Conservation (phyloP, 2,329 filamentous ascomycete genomes). For the Pestalotiopsis sp. region DNA sequence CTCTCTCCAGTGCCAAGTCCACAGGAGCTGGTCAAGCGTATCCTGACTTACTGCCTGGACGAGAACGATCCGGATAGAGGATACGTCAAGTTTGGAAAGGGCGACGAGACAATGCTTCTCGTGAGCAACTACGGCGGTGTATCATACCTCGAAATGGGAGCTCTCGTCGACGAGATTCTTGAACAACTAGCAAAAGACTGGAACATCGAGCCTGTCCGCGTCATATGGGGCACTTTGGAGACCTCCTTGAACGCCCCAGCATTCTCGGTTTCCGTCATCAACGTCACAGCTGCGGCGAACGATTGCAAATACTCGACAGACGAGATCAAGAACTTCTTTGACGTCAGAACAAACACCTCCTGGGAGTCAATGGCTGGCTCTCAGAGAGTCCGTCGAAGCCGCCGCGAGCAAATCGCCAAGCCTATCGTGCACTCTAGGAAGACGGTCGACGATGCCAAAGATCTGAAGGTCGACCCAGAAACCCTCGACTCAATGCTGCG, state of each 20-base stretch:
- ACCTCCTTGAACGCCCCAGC: conserved; percentile 72
- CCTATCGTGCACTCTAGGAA: conserved; percentile 34
- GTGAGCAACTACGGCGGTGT: conserved; percentile 62
- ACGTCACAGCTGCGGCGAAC: conserved; percentile 48
- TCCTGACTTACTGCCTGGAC: conserved; percentile 62
- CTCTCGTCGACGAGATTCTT: conserved; percentile 53
- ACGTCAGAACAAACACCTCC: conserved; percentile 58
- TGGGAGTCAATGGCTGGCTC: conserved; percentile 54
- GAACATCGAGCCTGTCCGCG: conserved; percentile 51
- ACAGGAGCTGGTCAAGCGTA: conserved; percentile 51
- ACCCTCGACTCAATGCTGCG: conserved; percentile 56
- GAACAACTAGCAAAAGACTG: conserved; percentile 48
- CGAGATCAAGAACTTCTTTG: conserved; percentile 64
- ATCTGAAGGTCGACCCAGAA: conserved; percentile 50
- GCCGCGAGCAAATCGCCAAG: conserved; percentile 44
- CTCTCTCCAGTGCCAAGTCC: conserved; percentile 51
- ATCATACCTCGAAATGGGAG: conserved; percentile 57
- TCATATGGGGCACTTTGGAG: conserved; percentile 65
- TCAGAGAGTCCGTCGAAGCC: conserved; percentile 36
- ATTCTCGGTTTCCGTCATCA: conserved; percentile 68
- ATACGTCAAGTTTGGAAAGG: conserved; percentile 46
- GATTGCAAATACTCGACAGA: conserved; percentile 45
- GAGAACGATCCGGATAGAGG: conserved; percentile 49
- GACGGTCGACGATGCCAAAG: conserved; percentile 37
- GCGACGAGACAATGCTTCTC: conserved; percentile 52